Percentiles rank a stretch among this genome's conserved stretches.
These are phyloP conservation scores for Ustilago xerochloae DNA, from an alignment of 1,284 basidiomycete genomes.

Conservation along the genomic window DNA sequence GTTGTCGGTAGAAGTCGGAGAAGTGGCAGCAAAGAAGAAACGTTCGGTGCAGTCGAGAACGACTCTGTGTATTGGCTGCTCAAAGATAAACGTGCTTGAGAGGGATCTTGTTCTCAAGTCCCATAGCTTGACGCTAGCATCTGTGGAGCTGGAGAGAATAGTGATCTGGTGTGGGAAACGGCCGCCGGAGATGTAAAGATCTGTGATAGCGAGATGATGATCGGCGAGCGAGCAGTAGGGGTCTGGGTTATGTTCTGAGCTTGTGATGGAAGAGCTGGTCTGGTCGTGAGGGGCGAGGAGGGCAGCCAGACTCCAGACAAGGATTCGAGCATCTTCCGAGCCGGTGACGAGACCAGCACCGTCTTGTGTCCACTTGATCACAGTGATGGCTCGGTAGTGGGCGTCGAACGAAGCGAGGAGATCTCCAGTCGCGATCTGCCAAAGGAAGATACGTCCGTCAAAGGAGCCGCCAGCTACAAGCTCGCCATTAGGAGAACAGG, in stretches of 20 bases:
- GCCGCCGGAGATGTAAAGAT: slow-evolving; percentile 82
- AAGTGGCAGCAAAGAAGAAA: slow-evolving; percentile 80
- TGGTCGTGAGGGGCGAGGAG: slow-evolving; percentile 70
- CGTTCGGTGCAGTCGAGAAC: slow-evolving; percentile 86
- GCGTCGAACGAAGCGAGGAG: slow-evolving; percentile 91
- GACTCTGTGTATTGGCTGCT: slow-evolving; percentile 77
- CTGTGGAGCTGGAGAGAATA: slow-evolving; percentile 82
- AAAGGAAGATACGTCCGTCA: slow-evolving; percentile 89
- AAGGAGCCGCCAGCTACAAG: slow-evolving; percentile 87
- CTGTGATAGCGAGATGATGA: slow-evolving; percentile 88
- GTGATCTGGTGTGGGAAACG: slow-evolving; percentile 78
- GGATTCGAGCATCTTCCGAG: slow-evolving; percentile 87
- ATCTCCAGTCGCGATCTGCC: slow-evolving; percentile 93
- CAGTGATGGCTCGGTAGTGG: slow-evolving; percentile 88
- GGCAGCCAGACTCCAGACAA: slow-evolving; percentile 89
- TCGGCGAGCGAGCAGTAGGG: slow-evolving; percentile 86
- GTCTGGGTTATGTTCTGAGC: slow-evolving; percentile 70
- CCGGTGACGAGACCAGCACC: slow-evolving; percentile 83
- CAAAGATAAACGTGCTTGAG: slow-evolving; percentile 84
- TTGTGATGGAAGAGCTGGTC: slow-evolving; percentile 43
- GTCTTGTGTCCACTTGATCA: slow-evolving; percentile 84
- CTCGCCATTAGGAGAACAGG: slow-evolving; percentile 78
- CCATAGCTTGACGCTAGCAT: slow-evolving; percentile 95
- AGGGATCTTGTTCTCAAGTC: slow-evolving; percentile 80
- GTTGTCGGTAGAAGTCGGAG: slow-evolving; percentile 70